A percentile compares a stretch with the other conserved stretches of the same genome.
These are phyloP conservation scores for Ascosphaera acerosa DNA, from an alignment of 2,329 filamentous ascomycete species.

Conservation along the genomic window DNA sequence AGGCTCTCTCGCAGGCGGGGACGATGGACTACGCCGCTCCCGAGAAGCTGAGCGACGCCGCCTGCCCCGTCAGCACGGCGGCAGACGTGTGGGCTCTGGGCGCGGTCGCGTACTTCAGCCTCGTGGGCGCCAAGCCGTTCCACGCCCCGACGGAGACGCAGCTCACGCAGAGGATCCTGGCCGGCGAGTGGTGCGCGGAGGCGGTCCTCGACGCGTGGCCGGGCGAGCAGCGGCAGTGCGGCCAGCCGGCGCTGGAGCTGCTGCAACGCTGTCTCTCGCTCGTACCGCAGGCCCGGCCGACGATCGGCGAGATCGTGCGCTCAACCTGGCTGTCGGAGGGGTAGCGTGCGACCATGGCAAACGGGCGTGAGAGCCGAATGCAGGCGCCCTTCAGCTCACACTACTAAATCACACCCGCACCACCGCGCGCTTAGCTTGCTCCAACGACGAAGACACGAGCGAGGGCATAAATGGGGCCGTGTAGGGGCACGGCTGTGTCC, in stretches of 20 bases:
- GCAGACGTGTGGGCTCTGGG: constrained; percentile 44
- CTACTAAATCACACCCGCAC: too few relatives aligned
- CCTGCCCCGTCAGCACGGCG: constrained; percentile 22
- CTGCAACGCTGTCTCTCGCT: constrained; percentile 34
- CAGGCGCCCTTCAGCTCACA: too few relatives aligned
- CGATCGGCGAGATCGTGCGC: constrained; percentile 29
- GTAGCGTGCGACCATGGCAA: too few relatives aligned
- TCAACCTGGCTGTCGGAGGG: too few relatives aligned
- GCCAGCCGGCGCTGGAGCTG: constrained; percentile 27
- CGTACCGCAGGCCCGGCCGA: constrained; percentile 29
- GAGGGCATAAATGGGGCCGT: too few relatives aligned
- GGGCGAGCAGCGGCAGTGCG: constrained; percentile 11
- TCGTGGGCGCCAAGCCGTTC: constrained; percentile 37
- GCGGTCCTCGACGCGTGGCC: constrained; percentile 22
- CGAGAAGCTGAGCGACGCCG: constrained; percentile 18
- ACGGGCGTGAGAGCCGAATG: too few relatives aligned
- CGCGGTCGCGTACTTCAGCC: constrained; percentile 33
- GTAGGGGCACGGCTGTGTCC: too few relatives aligned
- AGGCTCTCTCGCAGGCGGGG: constrained; percentile 33
- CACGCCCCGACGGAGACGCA: constrained; percentile 32
- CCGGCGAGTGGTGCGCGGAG: constrained; percentile 31
- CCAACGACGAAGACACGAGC: too few relatives aligned
- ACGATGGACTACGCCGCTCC: constrained; percentile 31
- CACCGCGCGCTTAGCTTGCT: too few relatives aligned
- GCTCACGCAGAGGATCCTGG: constrained; percentile 32